Evolutionary conservation across 2,329 filamentous ascomycete species (phyloP).

Genomic region (Neoscytalidium dimidiatum): DNA sequence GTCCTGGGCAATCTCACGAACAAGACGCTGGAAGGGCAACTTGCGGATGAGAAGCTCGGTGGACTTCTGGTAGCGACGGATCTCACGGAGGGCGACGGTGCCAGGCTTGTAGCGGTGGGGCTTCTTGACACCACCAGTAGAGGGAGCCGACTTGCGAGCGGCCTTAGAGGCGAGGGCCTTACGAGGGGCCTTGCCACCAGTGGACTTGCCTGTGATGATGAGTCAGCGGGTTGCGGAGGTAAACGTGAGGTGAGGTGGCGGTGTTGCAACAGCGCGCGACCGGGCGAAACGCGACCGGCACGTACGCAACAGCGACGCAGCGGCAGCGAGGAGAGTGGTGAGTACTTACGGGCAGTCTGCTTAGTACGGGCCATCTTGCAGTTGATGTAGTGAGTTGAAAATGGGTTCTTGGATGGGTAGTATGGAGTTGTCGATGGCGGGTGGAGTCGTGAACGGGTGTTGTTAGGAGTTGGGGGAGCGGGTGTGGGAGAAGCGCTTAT

Average conservation of each 20-base stretch:
- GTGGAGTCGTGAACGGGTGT: constrained; percentile 25
- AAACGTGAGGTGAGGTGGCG: constrained; percentile 19
- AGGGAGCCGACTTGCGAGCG: constrained; percentile 95
- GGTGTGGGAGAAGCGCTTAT: constrained; percentile 39
- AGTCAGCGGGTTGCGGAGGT: constrained; percentile 31
- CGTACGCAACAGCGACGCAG: constrained; percentile 22
- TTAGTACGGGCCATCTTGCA: constrained; percentile 55
- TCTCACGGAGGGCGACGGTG: constrained; percentile 87
- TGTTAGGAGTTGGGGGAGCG: constrained; percentile 37
- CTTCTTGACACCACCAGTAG: constrained; percentile 73
- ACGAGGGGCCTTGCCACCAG: constrained; percentile 71
- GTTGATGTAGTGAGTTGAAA: constrained; percentile 22
- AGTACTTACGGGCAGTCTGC: constrained; percentile 57
- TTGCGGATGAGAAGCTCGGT: constrained; percentile 85
- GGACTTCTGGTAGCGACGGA: constrained; percentile 84
- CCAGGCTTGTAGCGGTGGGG: constrained; percentile 63
- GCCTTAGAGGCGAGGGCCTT: constrained; percentile 99
- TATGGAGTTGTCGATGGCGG: constrained; percentile 22
- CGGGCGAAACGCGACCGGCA: constrained; percentile 22
- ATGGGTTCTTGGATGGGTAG: constrained; percentile 24
- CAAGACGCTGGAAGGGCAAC: constrained; percentile 77
- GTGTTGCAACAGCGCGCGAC: constrained; percentile 16
- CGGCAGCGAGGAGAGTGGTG: constrained; percentile 26
- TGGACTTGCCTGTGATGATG: constrained; percentile 64
- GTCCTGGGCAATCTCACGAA: constrained; percentile 71